Evolutionary conservation across 495 filamentous ascomycete genomes (phyloP).

Genomic region (Hypoxylon trugodes): DNA sequence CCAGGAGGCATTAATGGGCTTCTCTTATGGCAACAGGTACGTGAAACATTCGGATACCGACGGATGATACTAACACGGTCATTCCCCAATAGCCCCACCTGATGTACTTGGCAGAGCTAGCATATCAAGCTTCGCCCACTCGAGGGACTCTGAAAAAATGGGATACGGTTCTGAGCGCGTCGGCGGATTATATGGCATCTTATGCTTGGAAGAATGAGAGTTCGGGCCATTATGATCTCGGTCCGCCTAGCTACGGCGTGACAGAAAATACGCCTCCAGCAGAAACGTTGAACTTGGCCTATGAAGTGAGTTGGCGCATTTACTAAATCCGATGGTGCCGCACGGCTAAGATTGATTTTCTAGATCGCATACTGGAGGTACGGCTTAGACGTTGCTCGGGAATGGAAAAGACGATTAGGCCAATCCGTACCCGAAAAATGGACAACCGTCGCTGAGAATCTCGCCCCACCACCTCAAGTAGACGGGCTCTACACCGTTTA

Average conservation of each 20-base stretch:
- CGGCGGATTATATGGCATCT: conserved; percentile 53
- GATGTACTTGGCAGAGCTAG: conserved; percentile 52
- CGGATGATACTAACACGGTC: background rate
- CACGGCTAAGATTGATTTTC: conserved; percentile 1
- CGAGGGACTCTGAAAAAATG: conserved; percentile 47
- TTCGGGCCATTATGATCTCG: conserved; percentile 51
- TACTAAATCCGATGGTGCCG: background rate
- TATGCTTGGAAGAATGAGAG: conserved; percentile 53
- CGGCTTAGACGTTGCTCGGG: conserved; percentile 47
- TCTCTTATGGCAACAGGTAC: conserved; percentile 54
- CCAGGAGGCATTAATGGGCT: conserved; percentile 55
- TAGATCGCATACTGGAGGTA: conserved; percentile 59
- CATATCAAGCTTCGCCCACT: conserved; percentile 47
- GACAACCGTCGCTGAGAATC: conserved; percentile 45
- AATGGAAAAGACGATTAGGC: conserved; percentile 44
- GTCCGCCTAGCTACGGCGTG: conserved; percentile 54
- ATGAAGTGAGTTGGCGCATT: conserved; percentile 24
- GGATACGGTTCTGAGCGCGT: conserved; percentile 47
- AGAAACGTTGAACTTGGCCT: conserved; percentile 48
- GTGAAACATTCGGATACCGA: background rate
- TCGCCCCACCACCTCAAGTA: conserved; percentile 48
- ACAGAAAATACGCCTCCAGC: conserved; percentile 49
- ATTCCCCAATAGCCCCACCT: conserved; percentile 41
- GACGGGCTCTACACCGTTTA: conserved; percentile 50
- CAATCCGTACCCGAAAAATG: conserved; percentile 47